A percentile compares a stretch with the other conserved stretches of the same genome.
phyloP scores from a whole-genome alignment of 73 alveolate genomes.

The Tetrahymena thermophila region DNA sequence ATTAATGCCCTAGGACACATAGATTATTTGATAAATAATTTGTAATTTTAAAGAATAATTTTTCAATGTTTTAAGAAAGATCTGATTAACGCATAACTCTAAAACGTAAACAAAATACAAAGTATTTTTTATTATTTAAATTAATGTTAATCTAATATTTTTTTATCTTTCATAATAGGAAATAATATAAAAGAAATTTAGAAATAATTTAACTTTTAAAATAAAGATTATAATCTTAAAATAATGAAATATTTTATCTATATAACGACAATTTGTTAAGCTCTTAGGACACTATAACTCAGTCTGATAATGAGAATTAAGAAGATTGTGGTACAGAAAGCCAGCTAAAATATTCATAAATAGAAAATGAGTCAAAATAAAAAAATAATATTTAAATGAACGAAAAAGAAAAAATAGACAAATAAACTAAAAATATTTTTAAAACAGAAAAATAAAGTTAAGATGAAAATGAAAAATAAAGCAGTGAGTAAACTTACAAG shows the following conservation, averaged over 20 bases:
- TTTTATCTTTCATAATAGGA: not conserved
- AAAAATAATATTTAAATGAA: too few species aligned
- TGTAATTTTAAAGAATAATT: not conserved
- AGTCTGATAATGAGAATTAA: not conserved
- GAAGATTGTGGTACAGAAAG: too few species aligned
- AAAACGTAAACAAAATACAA: not conserved
- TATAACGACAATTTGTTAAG: not conserved
- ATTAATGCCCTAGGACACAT: not conserved
- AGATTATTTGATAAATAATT: not conserved
- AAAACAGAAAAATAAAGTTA: not conserved
- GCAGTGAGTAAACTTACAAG: too few species aligned
- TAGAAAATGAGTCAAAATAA: not conserved
- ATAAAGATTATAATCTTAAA: too few species aligned
- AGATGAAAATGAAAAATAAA: not conserved
- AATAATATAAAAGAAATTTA: too few species aligned
- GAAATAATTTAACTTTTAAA: not conserved
- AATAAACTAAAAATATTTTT: too few species aligned
- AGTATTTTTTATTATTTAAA: not conserved
- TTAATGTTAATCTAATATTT: too few species aligned
- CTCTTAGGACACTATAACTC: not conserved
- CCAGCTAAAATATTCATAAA: too few species aligned
- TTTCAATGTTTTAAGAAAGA: not conserved
- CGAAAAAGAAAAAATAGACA: too few species aligned
- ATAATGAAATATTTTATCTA: not conserved
- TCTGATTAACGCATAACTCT: not conserved